Conservation (phyloP, 352 stramenopile species). For the Phytophthora sp. region DNA sequence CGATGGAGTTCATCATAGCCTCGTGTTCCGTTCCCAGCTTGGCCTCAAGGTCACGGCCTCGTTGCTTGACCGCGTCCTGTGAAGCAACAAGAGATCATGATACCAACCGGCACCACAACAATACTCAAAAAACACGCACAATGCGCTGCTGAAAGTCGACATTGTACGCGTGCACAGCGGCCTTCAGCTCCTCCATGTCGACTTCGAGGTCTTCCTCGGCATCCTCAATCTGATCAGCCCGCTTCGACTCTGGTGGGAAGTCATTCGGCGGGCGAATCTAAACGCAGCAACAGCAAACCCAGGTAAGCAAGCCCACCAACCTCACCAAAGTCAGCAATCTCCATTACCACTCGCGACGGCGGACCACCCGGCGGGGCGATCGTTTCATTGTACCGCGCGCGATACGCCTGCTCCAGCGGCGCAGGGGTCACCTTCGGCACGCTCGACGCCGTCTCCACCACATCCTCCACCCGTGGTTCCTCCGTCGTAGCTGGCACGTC, state of each 20-base stretch:
- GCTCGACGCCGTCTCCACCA: neutral
- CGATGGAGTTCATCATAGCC: conserved; percentile 62
- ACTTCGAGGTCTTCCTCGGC: conserved; percentile 75
- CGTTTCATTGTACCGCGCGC: conserved; percentile 61
- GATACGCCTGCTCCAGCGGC: conserved; percentile 43
- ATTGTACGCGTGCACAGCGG: conserved; percentile 82
- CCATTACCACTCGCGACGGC: conserved; percentile 49
- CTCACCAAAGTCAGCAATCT: neutral
- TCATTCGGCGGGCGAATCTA: conserved; percentile 70
- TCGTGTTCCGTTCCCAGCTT: conserved; percentile 61
- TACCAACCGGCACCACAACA: neutral
- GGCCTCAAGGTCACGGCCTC: conserved; percentile 55
- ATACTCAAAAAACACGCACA: conserved; percentile 29
- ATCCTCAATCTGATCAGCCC: conserved; percentile 71
- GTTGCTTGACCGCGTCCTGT: conserved; percentile 74
- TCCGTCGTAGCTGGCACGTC: conserved; percentile 6
- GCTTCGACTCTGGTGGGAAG: conserved; percentile 76
- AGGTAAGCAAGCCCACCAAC: neutral
- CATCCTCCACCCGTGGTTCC: neutral
- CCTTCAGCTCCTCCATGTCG: conserved; percentile 86
- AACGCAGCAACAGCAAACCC: neutral
- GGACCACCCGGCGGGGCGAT: conserved; percentile 48
- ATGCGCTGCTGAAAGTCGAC: conserved; percentile 84
- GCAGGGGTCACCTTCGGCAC: neutral
- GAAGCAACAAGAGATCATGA: neutral